Evolutionary conservation across 2,329 filamentous ascomycete species (phyloP).

Genomic region (Microsporum ferrugineum): DNA sequence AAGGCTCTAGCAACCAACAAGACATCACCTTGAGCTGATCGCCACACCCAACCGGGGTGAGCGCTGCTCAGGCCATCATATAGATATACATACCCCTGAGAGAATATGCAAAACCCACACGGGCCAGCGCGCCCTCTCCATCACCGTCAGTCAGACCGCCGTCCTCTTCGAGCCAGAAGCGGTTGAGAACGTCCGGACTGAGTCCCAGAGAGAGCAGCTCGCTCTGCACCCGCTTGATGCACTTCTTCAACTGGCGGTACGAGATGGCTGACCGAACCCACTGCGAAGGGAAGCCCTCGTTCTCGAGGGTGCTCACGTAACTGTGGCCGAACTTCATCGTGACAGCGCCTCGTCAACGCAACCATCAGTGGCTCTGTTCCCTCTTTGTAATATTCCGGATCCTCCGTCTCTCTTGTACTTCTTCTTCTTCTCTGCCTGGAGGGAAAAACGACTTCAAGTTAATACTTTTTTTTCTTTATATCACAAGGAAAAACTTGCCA

Average conservation of each 20-base stretch:
- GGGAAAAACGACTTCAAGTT: not conserved
- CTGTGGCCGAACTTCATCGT: slow-evolving; percentile 78
- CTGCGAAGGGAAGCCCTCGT: slow-evolving; percentile 62
- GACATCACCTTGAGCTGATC: not conserved
- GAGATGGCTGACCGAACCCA: slow-evolving; percentile 66
- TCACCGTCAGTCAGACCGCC: not conserved
- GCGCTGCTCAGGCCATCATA: not conserved
- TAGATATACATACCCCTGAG: slow-evolving; percentile 10
- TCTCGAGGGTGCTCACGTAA: slow-evolving; percentile 58
- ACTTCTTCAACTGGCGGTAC: slow-evolving; percentile 78
- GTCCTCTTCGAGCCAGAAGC: slow-evolving; percentile 42
- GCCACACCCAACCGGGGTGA: not conserved
- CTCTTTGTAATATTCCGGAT: not conserved
- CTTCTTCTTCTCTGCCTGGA: not conserved
- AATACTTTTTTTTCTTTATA: not conserved
- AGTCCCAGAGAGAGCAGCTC: slow-evolving; percentile 63
- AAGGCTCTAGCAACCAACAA: not conserved
- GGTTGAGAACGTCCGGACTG: slow-evolving; percentile 56
- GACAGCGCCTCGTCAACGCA: not conserved
- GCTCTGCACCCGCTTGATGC: slow-evolving; percentile 64
- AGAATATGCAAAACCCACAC: slow-evolving; percentile 12
- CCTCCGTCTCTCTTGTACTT: not conserved
- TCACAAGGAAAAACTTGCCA: not conserved
- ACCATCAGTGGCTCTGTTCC: not conserved
- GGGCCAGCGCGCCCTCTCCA: slow-evolving; percentile 4